These are phyloP conservation scores for Lunularia cruciata DNA, from an alignment of 225 moss, liverwort and hornwort species.

Conservation along the genomic window DNA sequence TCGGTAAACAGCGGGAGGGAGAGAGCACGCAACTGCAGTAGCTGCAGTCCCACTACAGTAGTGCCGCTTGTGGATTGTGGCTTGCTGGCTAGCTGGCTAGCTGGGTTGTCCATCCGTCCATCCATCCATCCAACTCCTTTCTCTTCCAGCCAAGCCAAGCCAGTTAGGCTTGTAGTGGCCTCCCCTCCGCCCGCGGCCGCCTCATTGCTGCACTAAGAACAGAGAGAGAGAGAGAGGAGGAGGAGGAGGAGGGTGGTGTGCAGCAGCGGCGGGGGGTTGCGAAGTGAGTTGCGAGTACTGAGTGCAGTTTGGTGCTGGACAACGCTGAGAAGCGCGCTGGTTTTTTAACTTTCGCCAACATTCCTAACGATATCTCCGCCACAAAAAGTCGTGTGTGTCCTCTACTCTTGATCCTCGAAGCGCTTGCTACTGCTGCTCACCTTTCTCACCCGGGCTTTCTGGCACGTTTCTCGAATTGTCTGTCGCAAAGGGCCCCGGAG, in stretches of 20 bases:
- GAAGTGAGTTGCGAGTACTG: slow-evolving; percentile 11
- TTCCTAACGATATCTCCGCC: slow-evolving; percentile 27
- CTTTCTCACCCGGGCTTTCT: slow-evolving; percentile 16
- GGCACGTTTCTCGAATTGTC: slow-evolving; percentile 27
- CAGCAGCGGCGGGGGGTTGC: too few relatives aligned
- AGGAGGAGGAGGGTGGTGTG: too few relatives aligned
- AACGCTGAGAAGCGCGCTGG: slow-evolving; percentile 14
- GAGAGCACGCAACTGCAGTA: slow-evolving; percentile 17
- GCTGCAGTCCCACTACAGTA: slow-evolving; percentile 8
- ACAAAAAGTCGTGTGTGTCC: slow-evolving; percentile 24
- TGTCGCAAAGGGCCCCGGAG: neutral
- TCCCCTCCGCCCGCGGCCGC: slow-evolving; percentile 23
- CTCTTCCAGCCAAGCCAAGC: too few relatives aligned
- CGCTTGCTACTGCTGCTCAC: slow-evolving; percentile 12
- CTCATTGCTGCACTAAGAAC: slow-evolving; percentile 22
- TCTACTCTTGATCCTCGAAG: slow-evolving; percentile 3
- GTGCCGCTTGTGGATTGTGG: neutral
- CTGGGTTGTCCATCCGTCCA: neutral
- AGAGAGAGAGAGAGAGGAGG: too few relatives aligned
- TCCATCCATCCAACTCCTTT: neutral
- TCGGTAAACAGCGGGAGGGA: slow-evolving; percentile 5
- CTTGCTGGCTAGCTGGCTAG: too few relatives aligned
- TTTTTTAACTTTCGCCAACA: slow-evolving; percentile 27
- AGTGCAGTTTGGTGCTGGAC: slow-evolving; percentile 8
- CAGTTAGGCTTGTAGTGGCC: too few relatives aligned